phyloP scores from a whole-genome alignment of 2,329 filamentous ascomycete species.

The Ceratocystis albifundus region DNA sequence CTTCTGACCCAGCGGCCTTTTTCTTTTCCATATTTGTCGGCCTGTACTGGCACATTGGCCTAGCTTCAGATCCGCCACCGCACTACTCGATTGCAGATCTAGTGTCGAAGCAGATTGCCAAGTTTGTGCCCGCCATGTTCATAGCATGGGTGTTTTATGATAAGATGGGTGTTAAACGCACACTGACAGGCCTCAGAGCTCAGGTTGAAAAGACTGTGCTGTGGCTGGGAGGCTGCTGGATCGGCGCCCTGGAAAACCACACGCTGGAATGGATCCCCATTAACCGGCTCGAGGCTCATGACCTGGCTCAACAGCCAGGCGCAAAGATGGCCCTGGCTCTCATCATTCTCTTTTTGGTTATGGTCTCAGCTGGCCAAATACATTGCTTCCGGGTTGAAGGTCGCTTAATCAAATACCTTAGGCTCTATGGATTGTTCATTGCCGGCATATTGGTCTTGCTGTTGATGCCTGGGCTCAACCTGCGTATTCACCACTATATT shows the following conservation, averaged over 20 bases:
- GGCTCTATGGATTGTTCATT: constrained; percentile 61
- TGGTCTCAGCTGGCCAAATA: constrained; percentile 61
- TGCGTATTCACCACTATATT: constrained; percentile 93
- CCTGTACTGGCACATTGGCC: constrained; percentile 78
- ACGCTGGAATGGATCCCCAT: constrained; percentile 93
- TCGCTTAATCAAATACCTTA: constrained; percentile 63
- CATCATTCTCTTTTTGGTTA: constrained; percentile 59
- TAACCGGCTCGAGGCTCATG: constrained; percentile 77
- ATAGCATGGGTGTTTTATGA: constrained; percentile 78
- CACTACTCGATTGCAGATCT: constrained; percentile 56
- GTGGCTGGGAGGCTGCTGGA: constrained; percentile 83
- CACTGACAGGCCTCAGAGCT: constrained; percentile 59
- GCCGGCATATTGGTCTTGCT: constrained; percentile 58
- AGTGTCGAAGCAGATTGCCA: constrained; percentile 65
- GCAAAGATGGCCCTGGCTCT: constrained; percentile 70
- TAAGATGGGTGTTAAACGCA: constrained; percentile 64
- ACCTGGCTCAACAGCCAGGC: constrained; percentile 79
- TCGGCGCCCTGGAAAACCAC: constrained; percentile 86
- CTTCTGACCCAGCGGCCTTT: constrained; percentile 64
- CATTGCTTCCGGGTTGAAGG: constrained; percentile 81
- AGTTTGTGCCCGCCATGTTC: constrained; percentile 78
- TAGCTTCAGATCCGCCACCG: constrained; percentile 76
- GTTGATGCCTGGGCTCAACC: constrained; percentile 59
- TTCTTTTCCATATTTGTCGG: constrained; percentile 74
- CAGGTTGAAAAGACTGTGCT: constrained; percentile 83